phyloP scores from a whole-genome alignment of 164 flowering plant species.

The Chimonanthus praecox region DNA sequence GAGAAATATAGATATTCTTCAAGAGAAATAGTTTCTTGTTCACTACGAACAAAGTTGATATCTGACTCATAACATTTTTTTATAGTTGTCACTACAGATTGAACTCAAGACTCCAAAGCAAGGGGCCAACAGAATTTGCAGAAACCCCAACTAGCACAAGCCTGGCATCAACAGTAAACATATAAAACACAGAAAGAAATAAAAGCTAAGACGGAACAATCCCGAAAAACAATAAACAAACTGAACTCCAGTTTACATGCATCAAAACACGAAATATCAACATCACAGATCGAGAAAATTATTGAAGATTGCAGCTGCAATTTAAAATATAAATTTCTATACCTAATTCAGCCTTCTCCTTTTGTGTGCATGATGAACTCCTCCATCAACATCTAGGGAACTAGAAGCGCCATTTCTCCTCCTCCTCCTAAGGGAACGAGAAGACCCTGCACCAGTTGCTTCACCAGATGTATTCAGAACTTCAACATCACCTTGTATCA shows the following conservation, averaged over 20 bases:
- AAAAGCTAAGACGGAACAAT: background rate
- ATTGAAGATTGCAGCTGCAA: background rate
- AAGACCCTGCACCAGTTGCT: conserved; percentile 22
- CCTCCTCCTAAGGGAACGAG: conserved; percentile 22
- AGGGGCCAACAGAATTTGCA: background rate
- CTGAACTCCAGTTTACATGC: background rate
- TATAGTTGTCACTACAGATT: background rate
- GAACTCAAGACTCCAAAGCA: background rate
- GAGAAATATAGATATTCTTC: background rate
- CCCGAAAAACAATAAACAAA: background rate
- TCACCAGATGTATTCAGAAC: conserved; percentile 20
- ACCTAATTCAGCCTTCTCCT: conserved; percentile 24
- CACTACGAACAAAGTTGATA: background rate
- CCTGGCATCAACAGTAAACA: background rate
- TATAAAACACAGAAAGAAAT: background rate
- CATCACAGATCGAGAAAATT: background rate
- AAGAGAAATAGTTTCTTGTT: background rate
- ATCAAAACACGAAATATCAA: conserved; percentile 6
- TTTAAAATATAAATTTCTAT: background rate
- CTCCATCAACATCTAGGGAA: conserved; percentile 25
- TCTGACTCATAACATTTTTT: background rate
- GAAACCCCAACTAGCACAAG: background rate
- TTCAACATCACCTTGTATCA: conserved; percentile 25
- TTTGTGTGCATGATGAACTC: conserved; percentile 18
- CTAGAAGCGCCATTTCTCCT: conserved; percentile 21